phyloP scores from a whole-genome alignment of 2,329 filamentous ascomycete species.

The Alternaria viburni region DNA sequence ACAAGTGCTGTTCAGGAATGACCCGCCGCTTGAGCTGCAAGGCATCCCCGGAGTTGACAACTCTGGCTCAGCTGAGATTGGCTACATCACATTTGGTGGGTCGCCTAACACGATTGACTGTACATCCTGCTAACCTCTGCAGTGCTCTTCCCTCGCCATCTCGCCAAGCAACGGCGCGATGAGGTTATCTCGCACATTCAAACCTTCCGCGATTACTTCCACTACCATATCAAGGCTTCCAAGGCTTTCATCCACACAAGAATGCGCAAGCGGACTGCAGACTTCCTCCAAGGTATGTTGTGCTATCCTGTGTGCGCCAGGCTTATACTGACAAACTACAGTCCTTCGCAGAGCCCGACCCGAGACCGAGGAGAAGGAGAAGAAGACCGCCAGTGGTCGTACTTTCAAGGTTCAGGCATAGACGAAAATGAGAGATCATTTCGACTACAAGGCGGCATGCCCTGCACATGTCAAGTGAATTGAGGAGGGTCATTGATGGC shows the following conservation, averaged over 20 bases:
- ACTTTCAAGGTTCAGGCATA: conserved; percentile 75
- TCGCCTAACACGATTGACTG: conserved; percentile 21
- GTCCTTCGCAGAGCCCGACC: conserved; percentile 95
- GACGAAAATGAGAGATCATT: not conserved
- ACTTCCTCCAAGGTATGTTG: conserved; percentile 89
- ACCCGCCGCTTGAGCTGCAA: conserved; percentile 90
- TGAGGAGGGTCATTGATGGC: not conserved
- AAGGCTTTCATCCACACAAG: conserved; percentile 99
- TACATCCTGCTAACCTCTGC: conserved; percentile 19
- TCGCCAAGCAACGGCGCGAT: conserved; percentile 86
- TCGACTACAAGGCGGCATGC: not conserved
- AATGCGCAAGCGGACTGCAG: conserved; percentile 96
- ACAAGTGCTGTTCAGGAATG: conserved; percentile 94
- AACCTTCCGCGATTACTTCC: conserved; percentile 99
- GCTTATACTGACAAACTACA: conserved; percentile 54
- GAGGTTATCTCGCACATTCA: conserved; percentile 99
- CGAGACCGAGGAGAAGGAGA: conserved; percentile 95
- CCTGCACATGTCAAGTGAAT: not conserved
- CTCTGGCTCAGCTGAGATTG: conserved; percentile 81
- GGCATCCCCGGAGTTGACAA: conserved; percentile 79
- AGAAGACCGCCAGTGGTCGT: conserved; percentile 95
- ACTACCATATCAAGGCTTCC: conserved; percentile 99
- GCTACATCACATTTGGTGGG: conserved; percentile 97
- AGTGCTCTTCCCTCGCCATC: conserved; percentile 95
- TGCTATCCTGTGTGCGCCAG: not conserved